Evolutionary conservation across 2,329 filamentous ascomycete species (phyloP).

Genomic region (Biscogniauxia mediterranea): DNA sequence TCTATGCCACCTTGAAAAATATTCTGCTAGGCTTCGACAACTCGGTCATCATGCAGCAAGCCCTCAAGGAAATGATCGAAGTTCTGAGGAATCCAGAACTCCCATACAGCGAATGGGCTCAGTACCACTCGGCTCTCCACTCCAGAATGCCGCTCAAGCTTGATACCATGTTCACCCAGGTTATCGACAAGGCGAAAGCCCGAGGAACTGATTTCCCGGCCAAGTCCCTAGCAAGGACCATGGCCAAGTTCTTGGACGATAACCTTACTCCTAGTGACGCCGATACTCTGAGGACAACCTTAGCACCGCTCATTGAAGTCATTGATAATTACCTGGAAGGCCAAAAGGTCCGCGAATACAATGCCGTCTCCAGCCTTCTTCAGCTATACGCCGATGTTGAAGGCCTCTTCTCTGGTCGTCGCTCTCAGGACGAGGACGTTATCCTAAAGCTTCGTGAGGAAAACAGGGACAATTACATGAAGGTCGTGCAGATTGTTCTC

Average conservation of each 20-base stretch:
- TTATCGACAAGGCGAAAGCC: conserved; percentile 78
- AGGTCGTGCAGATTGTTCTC: conserved; percentile 84
- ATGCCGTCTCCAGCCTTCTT: conserved; percentile 75
- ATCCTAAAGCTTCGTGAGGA: conserved; percentile 91
- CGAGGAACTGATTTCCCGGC: conserved; percentile 87
- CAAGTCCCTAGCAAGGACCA: conserved; percentile 79
- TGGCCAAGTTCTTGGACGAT: conserved; percentile 86
- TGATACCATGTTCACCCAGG: conserved; percentile 75
- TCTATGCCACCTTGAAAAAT: conserved; percentile 76
- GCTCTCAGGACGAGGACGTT: conserved; percentile 87
- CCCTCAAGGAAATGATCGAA: conserved; percentile 83
- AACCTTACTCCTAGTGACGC: conserved; percentile 72
- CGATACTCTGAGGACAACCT: conserved; percentile 67
- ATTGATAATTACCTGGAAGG: conserved; percentile 81
- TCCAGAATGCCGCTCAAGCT: conserved; percentile 95
- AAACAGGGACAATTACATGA: conserved; percentile 86
- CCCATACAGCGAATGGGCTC: conserved; percentile 94
- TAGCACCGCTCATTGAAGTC: conserved; percentile 75
- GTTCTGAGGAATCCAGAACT: conserved; percentile 87
- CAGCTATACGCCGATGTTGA: conserved; percentile 82
- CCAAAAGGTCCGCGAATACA: conserved; percentile 85
- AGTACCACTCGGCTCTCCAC: conserved; percentile 94
- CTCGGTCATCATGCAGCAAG: conserved; percentile 88
- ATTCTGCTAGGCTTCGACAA: conserved; percentile 96
- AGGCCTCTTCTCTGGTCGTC: conserved; percentile 80